Conservation (phyloP, 345 rosid species). For the Hypericum androsaemum region DNA sequence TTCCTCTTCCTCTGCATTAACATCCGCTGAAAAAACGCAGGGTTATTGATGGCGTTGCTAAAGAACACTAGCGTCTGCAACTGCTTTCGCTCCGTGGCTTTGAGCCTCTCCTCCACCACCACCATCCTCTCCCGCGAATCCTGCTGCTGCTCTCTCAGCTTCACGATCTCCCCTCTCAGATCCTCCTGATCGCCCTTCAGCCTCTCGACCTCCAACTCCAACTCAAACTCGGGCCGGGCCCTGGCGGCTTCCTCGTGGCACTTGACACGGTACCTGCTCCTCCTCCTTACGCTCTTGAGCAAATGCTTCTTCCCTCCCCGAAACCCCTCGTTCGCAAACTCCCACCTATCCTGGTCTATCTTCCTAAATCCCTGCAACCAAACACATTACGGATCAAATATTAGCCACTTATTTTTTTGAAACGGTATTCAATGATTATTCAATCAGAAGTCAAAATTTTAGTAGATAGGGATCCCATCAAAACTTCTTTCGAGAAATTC, state of each 20-base stretch:
- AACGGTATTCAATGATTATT: no score
- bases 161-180: slow-evolving; percentile 34
- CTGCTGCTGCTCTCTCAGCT: slow-evolving; percentile 35
- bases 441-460: no score
- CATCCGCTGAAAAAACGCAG: slow-evolving; percentile 27
- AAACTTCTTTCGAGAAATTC: no score
- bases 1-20: slow-evolving; percentile 32
- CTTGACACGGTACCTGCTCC: slow-evolving; percentile 29
- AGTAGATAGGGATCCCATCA: no score
- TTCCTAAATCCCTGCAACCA: slow-evolving; percentile 52
- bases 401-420: no score
- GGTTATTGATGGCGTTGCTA: slow-evolving; percentile 29
- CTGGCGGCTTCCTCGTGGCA: slow-evolving; percentile 11
- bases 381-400: no score
- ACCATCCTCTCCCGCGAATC: slow-evolving; percentile 25
- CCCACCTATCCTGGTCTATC: slow-evolving; percentile 56
- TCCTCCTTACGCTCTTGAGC: slow-evolving; percentile 50
- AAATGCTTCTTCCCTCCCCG: slow-evolving; percentile 48
- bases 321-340: slow-evolving; percentile 52
- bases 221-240: not conserved
- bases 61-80: slow-evolving; percentile 44
- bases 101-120: slow-evolving; percentile 31
- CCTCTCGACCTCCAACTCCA: slow-evolving; percentile 27
- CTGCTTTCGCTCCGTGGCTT: slow-evolving; percentile 33
- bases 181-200: slow-evolving; percentile 31